Percentiles rank a stretch among this genome's conserved stretches.
These are phyloP conservation scores for Colletotrichum salicis DNA, from an alignment of 2,329 filamentous ascomycete genomes.

Conservation along the genomic window DNA sequence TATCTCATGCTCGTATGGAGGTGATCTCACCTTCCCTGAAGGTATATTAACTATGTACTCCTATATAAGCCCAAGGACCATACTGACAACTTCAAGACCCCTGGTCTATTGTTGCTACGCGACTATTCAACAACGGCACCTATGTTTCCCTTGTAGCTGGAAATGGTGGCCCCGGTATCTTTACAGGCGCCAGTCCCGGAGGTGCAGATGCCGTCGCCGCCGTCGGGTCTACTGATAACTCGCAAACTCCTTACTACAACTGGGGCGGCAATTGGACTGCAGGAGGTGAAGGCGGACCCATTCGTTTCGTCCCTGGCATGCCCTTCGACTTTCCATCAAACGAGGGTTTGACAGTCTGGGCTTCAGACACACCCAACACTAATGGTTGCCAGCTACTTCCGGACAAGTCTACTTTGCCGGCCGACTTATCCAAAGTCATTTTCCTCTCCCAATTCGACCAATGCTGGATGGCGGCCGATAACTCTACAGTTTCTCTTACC, in stretches of 20 bases:
- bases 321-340: constrained; percentile 13
- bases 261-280: constrained; percentile 31
- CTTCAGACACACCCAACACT: neutral
- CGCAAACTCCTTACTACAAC: constrained; percentile 20
- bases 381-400: constrained; percentile 14
- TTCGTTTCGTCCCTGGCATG: constrained; percentile 36
- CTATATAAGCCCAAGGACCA: too few species aligned
- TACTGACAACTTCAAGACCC: neutral
- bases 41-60: neutral
- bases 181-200: constrained; percentile 14
- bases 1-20: constrained; percentile 14
- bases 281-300: constrained; percentile 36
- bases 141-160: constrained; percentile 25
- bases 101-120: constrained; percentile 16
- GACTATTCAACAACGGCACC: constrained; percentile 7
- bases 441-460: neutral
- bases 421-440: neutral
- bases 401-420: neutral
- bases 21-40: neutral
- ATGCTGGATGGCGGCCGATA: constrained; percentile 6
- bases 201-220: constrained; percentile 18
- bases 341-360: constrained; percentile 10
- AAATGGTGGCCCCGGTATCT: constrained; percentile 13
- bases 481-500: neutral
- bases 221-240: constrained; percentile 26